phyloP scores from a whole-genome alignment of 805 yeast genomes.

The Lipomyces spencermartinsiae region DNA sequence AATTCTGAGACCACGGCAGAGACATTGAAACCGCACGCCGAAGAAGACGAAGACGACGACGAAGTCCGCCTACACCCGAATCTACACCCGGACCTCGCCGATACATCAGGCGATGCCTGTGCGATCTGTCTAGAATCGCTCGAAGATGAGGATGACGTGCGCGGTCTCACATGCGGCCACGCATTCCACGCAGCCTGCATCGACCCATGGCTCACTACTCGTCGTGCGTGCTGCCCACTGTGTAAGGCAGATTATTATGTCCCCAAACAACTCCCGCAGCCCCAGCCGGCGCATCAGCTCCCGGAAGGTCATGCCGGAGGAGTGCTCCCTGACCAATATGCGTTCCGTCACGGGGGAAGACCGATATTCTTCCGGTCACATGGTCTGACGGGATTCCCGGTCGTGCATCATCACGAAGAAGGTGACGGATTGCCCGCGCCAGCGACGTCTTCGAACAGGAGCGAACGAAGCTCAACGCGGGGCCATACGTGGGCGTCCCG shows the following conservation, averaged over 20 bases:
- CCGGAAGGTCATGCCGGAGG: not conserved
- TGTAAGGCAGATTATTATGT: slow-evolving; percentile 72
- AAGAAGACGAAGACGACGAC: slow-evolving; percentile 39
- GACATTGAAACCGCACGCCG: slow-evolving; percentile 6
- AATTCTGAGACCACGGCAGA: not conserved
- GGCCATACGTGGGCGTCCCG: not conserved
- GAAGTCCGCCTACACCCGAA: slow-evolving; percentile 27
- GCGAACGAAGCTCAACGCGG: not conserved
- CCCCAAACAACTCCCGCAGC: slow-evolving; percentile 18
- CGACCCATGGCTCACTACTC: slow-evolving; percentile 78
- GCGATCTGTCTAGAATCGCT: slow-evolving; percentile 77
- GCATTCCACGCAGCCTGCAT: slow-evolving; percentile 80
- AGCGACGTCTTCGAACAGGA: slow-evolving; percentile 3
- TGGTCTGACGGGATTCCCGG: not conserved
- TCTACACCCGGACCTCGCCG: slow-evolving; percentile 30
- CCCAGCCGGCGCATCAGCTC: slow-evolving; percentile 2
- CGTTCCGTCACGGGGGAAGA: not conserved
- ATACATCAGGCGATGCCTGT: slow-evolving; percentile 65
- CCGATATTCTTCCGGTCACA: not conserved
- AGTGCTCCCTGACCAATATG: not conserved
- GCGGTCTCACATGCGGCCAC: slow-evolving; percentile 82
- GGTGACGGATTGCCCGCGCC: not conserved
- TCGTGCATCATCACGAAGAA: not conserved
- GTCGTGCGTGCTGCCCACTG: slow-evolving; percentile 83
- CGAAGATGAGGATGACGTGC: slow-evolving; percentile 65